These are phyloP conservation scores for Phyllostachys edulis DNA, from an alignment of 176 grass and related monocot genomes.

Conservation along the genomic window DNA sequence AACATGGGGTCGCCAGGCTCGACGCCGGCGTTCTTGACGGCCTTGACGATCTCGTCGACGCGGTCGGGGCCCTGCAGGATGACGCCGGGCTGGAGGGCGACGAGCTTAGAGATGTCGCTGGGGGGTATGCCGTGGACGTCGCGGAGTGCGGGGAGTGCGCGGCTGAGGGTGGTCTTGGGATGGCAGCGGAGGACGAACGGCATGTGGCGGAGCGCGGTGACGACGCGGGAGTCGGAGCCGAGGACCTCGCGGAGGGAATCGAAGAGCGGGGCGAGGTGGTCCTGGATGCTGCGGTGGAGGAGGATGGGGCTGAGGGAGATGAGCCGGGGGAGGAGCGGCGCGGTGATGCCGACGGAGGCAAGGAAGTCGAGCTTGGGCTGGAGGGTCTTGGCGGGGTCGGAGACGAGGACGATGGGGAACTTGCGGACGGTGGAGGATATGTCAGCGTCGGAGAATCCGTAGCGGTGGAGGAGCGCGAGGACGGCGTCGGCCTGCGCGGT, in stretches of 20 bases:
- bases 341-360: slow-evolving; percentile 27
- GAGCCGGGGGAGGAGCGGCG: slow-evolving; percentile 19
- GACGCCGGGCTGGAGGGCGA: slow-evolving; percentile 27
- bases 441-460: slow-evolving; percentile 35
- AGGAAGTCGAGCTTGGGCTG: slow-evolving; percentile 51
- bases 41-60: slow-evolving; percentile 17
- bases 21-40: slow-evolving; percentile 23
- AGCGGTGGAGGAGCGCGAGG: slow-evolving; percentile 32
- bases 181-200: slow-evolving; percentile 8
- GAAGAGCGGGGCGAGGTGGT: slow-evolving; percentile 35
- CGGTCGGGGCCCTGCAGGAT: slow-evolving; percentile 7
- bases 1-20: slow-evolving; percentile 7
- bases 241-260: slow-evolving; percentile 34
- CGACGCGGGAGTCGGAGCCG: slow-evolving; percentile 20
- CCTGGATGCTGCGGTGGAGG: slow-evolving; percentile 34
- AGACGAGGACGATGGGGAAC: slow-evolving; percentile 1
- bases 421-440: slow-evolving; percentile 10
- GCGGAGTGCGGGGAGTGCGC: background rate
- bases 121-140: slow-evolving; percentile 24
- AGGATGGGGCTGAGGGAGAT: slow-evolving; percentile 19
- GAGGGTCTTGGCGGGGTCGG: slow-evolving; percentile 15
- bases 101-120: slow-evolving; percentile 10
- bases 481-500: slow-evolving; percentile 17
- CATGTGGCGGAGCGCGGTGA: slow-evolving; percentile 2
- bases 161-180: slow-evolving; percentile 8